Base-by-base conservation (phyloP, 208 protist genomes). In the Crithidia fasciculata region DNA sequence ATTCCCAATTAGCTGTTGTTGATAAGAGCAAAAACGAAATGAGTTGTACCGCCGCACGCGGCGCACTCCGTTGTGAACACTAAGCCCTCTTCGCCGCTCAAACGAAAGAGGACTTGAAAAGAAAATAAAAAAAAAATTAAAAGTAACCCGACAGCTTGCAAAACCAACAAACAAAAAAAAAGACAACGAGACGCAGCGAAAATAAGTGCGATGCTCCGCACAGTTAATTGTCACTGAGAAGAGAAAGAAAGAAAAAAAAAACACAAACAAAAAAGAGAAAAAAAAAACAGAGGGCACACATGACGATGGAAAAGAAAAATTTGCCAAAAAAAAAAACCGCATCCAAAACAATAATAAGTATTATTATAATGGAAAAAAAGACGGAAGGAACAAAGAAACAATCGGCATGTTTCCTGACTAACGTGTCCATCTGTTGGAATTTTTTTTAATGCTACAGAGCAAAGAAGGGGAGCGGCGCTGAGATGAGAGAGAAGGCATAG, bases 41-140 rank as follows among this genome's bases (percentile, higher is more conserved):
- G 28, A 28, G 28, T 28, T 28, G 28, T 0, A 28, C 28, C 28
- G 28, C 28, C 1, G 28, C 28, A 28, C 28, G 28, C 28, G 28
- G 28, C 28, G 28, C 28, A 28, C 28, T 28, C 28, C 28, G 28
- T 28, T 28, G 28, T 28, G 28, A 28, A 28, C 28, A 28, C 28
- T 28, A 28, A 28, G 28, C 28, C 28, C 28, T 28, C 28, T 28
- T 28, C 28, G 28, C 28, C 28, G 28, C 28, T 28, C 28, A 28
- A 28, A 28, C 28, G 28, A 28, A 28, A 1, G 28, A 28, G 28
- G 28, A 28, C 28, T 28, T 28, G 28, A 28, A 28, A 28, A n/a
- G 39, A 61, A 61, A 54, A 53, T 47, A 62, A 53, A 68, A 28
- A n/a, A 16, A 61, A 61, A 54, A 53, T 47, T 54, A 53, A 68